phyloP scores from a whole-genome alignment of 192 early-diverging fungal species.

The Podila horticola region DNA sequence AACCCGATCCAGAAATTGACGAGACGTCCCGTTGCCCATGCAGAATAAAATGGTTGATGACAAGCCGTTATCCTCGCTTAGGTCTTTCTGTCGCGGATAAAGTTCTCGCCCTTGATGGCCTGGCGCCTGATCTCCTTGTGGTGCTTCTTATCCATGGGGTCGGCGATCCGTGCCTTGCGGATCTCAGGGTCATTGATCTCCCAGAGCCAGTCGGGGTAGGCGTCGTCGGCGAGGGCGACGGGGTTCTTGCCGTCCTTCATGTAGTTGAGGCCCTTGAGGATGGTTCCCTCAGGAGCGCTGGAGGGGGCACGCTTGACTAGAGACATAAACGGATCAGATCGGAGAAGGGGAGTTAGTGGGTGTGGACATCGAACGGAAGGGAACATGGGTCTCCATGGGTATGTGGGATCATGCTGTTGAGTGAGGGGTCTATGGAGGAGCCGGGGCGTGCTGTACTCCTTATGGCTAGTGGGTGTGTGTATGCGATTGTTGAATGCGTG shows the following conservation, averaged over 20 bases:
- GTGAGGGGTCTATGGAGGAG: too few species aligned
- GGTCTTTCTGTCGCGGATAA: slow-evolving; percentile 82
- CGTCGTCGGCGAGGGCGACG: slow-evolving; percentile 82
- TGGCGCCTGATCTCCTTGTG: slow-evolving; percentile 71
- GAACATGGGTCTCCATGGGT: neutral
- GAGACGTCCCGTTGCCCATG: neutral
- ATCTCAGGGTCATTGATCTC: slow-evolving; percentile 72
- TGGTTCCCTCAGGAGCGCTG: slow-evolving; percentile 75
- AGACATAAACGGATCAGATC: neutral
- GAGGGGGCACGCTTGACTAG: slow-evolving; percentile 59
- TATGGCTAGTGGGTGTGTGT: neutral
- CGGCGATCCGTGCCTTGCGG: slow-evolving; percentile 55
- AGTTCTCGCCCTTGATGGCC: slow-evolving; percentile 75
- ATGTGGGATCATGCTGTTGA: too few species aligned
- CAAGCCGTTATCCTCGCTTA: slow-evolving; percentile 23
- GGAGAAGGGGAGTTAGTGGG: neutral
- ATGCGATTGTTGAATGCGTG: too few species aligned
- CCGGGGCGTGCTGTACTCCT: neutral
- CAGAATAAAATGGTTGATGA: neutral
- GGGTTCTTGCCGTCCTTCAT: slow-evolving; percentile 87
- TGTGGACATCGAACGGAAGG: neutral
- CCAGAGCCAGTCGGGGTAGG: slow-evolving; percentile 97
- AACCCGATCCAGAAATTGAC: too few species aligned
- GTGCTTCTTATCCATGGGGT: slow-evolving; percentile 63
- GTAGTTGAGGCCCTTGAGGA: slow-evolving; percentile 89